A percentile compares a stretch with the other conserved stretches of the same genome.
phyloP scores from a whole-genome alignment of 2,329 filamentous ascomycete genomes.

The Lasiodiplodia gonubiensis region DNA sequence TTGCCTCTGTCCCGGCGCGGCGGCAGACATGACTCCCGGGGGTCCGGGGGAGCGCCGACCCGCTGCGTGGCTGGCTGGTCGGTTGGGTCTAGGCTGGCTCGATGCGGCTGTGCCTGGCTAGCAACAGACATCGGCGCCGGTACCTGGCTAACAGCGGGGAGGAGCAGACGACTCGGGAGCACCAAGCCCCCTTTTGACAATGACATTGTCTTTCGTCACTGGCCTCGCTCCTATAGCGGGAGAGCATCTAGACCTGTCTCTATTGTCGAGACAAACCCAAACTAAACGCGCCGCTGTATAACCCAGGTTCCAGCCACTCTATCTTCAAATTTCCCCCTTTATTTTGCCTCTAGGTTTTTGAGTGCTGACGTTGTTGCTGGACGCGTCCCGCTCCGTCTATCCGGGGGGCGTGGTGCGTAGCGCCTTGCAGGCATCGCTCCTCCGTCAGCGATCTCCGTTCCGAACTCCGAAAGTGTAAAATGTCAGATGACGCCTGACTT shows the following conservation, averaged over 20 bases:
- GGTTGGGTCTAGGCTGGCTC: slow-evolving; percentile 13
- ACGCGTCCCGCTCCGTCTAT: slow-evolving; percentile 15
- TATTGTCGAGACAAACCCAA: background rate
- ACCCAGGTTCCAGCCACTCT: slow-evolving; percentile 11
- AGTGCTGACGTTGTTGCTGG: background rate
- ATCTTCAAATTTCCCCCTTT: slow-evolving; percentile 16
- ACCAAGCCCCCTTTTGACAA: slow-evolving; percentile 6
- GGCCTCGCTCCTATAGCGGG: background rate
- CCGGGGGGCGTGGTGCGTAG: slow-evolving; percentile 1
- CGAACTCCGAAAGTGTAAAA: slow-evolving; percentile 9
- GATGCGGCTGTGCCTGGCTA: slow-evolving; percentile 29
- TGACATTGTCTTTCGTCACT: slow-evolving; percentile 16
- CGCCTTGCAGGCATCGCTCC: background rate
- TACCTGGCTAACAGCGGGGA: slow-evolving; percentile 21
- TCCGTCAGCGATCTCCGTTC: background rate
- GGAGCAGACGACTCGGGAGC: background rate
- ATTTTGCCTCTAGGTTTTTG: background rate
- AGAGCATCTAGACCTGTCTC: background rate
- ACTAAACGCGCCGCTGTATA: background rate
- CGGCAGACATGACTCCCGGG: slow-evolving; percentile 3
- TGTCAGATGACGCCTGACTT: slow-evolving; percentile 1
- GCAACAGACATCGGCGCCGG: background rate
- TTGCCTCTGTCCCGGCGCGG: slow-evolving; percentile 1
- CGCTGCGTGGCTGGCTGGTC: slow-evolving; percentile 24
- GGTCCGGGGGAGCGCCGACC: slow-evolving; percentile 1